Base-by-base conservation (phyloP, 1,139 yeast species). In the Suhomyces ambrosiae region DNA sequence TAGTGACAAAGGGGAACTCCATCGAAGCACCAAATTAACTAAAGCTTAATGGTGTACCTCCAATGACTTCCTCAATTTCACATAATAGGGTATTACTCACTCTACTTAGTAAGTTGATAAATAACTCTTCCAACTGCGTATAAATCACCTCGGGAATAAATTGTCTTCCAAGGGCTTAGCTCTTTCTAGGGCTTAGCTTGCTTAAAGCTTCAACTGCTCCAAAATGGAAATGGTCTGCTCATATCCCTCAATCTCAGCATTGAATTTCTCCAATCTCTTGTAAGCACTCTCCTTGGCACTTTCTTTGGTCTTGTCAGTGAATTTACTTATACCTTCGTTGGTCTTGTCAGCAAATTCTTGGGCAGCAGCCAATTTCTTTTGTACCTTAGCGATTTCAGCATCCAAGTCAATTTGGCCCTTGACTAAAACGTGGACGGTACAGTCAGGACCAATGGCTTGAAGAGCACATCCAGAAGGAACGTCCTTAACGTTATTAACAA, bases 331-430 rank as follows among this genome's bases (percentile, higher is more conserved):
- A 27, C 71, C 54, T 33, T 69, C 75, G 33, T 61, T 57, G 42
- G 63, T 58, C 59, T 70, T 71, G 48, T 59, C 56, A 42, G 57
- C 57, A 43, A 58, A 58, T 47, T 87, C 86, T 49, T 68, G 63
- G 45, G 86, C 77, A 44, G 80, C 76, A 41, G 65, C 74, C 56
- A 89, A 74, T 70, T 86, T 89, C 76, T 80, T 81, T 54, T 73
- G 63, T 31, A 90, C 95, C 76, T 90, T 92, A 50, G 74, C 59
- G 54, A 92, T 86, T 67, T 92, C 97, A 35, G 86, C 83, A 53
- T 89, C 97, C 53, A 90, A 79, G 60, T 92, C 97, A 52, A 92
- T 82, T 60, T 86, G 94, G 39, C 97, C 97, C 74, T 88, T 88
- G 42, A 92, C 97, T 60, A 92, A 76, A 24, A 90, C 80, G 56